Base-by-base conservation (phyloP, 108 stramenopile species). In the Epithemia pelagica region DNA sequence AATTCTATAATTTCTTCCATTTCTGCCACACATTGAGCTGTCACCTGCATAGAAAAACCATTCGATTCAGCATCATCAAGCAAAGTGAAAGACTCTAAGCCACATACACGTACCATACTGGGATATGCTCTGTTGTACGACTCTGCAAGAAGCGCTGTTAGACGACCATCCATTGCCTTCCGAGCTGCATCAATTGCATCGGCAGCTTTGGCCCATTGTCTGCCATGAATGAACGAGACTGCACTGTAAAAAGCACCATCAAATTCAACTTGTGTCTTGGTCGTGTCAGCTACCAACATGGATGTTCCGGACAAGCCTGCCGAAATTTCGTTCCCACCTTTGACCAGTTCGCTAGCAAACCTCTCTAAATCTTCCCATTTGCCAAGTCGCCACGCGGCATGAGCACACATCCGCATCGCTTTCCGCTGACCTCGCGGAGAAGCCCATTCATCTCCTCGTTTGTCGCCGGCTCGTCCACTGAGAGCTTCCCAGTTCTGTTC, bases 1-100 rank as follows among this genome's bases (percentile, higher is more conserved):
- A 81, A 87, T 32, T 88, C 82, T 25, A 96, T 91, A 1, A 98
- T 96, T 72, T 98, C 99, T 69, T 99, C 97, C 79, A 97, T 73
- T 75, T 90, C 87, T 24, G 80, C 75, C n/a, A 91, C 76, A 31
- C 66, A 88, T 73, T 98, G 97, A 55, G 91, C 94, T 46, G 88
- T 86, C 1, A 98, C 92, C 37, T 46, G 87, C n/a, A n/a, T n/a
- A 97, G 67, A 88, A 87, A 26, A 82, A 86, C 65, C 96, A 97
- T 18, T 95, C 96, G 5, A 96, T 85, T 51, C 89, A 90, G 66
- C 84, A 88, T 8, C 56, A 57, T n/a, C 15, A 7, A 7, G 5
- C 22, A 7, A 57, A n/a, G 18, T 3, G 5, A 18, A 21, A 57
- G 18, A 26, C 7, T 19, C 7, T 5, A 7, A 7, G 25, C 22